phyloP scores from a whole-genome alignment of 495 filamentous ascomycete genomes.

The Neurospora africana region DNA sequence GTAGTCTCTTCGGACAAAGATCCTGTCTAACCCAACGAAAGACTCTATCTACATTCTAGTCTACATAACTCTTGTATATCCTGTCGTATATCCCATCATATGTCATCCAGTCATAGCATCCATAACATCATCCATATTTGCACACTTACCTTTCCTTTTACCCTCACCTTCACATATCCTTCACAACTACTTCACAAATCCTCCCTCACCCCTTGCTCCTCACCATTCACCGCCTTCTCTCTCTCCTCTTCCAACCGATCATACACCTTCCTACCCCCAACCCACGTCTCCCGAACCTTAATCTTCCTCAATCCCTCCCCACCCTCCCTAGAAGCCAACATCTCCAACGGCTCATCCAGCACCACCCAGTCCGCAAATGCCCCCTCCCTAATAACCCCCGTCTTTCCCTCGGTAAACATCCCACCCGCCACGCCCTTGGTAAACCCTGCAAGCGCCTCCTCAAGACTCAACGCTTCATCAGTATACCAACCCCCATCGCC shows the following conservation, averaged over 20 bases:
- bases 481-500: slow-evolving; percentile 39
- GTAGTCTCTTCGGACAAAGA: not conserved
- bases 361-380: slow-evolving; percentile 56
- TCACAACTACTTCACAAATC: slow-evolving; percentile 3
- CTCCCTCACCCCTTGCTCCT: not conserved
- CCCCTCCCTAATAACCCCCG: slow-evolving; percentile 41
- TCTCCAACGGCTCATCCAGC: slow-evolving; percentile 36
- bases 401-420: slow-evolving; percentile 39
- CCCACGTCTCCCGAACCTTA: slow-evolving; percentile 53
- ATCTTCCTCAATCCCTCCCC: slow-evolving; percentile 37
- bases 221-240: not conserved
- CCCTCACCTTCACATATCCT: not conserved
- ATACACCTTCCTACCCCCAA: slow-evolving; percentile 41
- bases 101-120: not conserved
- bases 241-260: slow-evolving; percentile 14
- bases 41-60: not conserved
- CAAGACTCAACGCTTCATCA: slow-evolving; percentile 41
- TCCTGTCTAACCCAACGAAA: not conserved
- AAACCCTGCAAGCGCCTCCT: slow-evolving; percentile 47
- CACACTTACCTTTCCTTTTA: not conserved
- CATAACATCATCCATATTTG: not conserved
- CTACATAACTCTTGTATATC: not conserved
- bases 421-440: slow-evolving; percentile 36
- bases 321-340: slow-evolving; percentile 7
- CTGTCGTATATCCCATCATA: not conserved